Conservation (phyloP, 768 basidiomycete genomes). For the Termitomyces sp. region DNA sequence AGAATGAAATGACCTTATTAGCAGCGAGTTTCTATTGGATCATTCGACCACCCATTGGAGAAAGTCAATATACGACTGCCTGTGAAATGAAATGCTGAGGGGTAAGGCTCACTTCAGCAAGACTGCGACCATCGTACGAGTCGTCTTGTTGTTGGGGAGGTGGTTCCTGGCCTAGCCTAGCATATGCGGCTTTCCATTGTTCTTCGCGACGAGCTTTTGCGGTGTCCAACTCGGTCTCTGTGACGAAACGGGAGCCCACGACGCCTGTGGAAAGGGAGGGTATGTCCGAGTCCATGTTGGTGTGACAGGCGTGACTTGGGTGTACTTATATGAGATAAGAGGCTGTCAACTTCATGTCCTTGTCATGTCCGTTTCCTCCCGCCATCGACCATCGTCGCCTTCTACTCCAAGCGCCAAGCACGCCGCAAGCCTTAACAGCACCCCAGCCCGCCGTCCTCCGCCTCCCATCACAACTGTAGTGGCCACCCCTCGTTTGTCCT, state of each 20-base stretch:
- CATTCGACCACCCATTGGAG: conserved; percentile 37
- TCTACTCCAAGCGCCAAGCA: conserved; percentile 33
- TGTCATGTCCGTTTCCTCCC: conserved; percentile 31
- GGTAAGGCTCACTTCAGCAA: conserved; percentile 72
- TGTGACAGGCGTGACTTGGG: conserved; percentile 10
- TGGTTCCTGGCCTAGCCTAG: conserved; percentile 82
- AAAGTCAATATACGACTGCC: conserved; percentile 41
- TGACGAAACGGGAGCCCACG: conserved; percentile 83
- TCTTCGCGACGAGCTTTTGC: conserved; percentile 73
- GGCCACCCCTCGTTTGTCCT: conserved; percentile 64
- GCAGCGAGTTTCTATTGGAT: conserved; percentile 79
- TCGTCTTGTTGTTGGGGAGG: conserved; percentile 76
- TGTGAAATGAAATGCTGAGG: conserved; percentile 8
- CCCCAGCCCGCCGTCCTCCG: conserved; percentile 25
- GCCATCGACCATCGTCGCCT: conserved; percentile 27
- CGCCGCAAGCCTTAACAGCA: conserved; percentile 28
- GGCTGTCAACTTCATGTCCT: conserved; percentile 27
- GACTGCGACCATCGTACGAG: conserved; percentile 76
- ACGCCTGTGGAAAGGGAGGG: conserved; percentile 70
- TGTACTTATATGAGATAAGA: not conserved
- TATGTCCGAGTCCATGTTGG: conserved; percentile 53
- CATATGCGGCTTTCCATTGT: conserved; percentile 90
- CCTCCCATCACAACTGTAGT: conserved; percentile 55
- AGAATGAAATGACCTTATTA: conserved; percentile 57
- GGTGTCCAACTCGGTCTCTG: conserved; percentile 72